Percentiles rank a stretch among this genome's conserved stretches.
Conservation (phyloP, 352 stramenopile species). For the Thalassiosira allenii region DNA sequence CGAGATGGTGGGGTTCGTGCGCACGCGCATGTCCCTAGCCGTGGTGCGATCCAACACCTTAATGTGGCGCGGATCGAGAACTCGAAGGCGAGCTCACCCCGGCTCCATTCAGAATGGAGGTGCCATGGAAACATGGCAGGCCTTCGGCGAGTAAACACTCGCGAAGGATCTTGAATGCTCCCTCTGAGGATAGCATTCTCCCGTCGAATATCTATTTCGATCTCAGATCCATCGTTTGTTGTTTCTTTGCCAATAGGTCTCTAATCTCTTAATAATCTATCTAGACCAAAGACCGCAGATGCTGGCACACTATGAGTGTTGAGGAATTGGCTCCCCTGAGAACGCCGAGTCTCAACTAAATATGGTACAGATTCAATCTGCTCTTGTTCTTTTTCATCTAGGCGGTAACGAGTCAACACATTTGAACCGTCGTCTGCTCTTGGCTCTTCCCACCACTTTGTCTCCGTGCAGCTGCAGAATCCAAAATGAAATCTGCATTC, state of each 20-base stretch:
- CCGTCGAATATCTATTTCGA: too few species aligned
- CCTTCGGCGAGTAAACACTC: background rate
- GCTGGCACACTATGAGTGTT: conserved; percentile 21
- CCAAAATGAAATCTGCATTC: conserved; percentile 9
- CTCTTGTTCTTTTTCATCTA: conserved; percentile 5
- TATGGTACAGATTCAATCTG: background rate
- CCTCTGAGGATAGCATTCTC: too few species aligned
- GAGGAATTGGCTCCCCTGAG: background rate
- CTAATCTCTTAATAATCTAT: too few species aligned
- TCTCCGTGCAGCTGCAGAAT: background rate
- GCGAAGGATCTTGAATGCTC: too few species aligned
- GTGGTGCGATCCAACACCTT: conserved; percentile 14
- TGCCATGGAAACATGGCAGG: background rate
- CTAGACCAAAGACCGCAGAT: background rate
- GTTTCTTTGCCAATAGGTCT: too few species aligned
- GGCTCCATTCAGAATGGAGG: background rate
- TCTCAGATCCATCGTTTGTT: too few species aligned
- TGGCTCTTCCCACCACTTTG: background rate
- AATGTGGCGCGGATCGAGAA: background rate
- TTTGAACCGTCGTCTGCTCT: background rate
- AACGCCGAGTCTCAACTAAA: conserved; percentile 3
- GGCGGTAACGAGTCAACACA: background rate
- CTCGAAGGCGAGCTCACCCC: background rate
- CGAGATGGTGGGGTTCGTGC: conserved; percentile 22
- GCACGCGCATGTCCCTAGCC: conserved; percentile 8